Percentiles rank a stretch among this genome's conserved stretches.
These are phyloP conservation scores for Turnera subulata DNA, from an alignment of 345 rosid genomes.

Conservation along the genomic window DNA sequence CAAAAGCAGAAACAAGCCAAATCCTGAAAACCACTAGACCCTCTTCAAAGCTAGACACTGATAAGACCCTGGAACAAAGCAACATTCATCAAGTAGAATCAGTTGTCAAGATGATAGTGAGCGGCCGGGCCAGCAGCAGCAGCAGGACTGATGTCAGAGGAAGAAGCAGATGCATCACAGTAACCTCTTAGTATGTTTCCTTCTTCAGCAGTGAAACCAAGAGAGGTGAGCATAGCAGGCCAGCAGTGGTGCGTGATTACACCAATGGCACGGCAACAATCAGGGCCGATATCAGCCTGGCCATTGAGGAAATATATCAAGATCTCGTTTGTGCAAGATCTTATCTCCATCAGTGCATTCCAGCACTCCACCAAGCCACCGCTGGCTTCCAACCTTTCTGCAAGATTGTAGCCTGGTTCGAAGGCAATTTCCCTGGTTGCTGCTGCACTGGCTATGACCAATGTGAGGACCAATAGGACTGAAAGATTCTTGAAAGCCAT, in stretches of 20 bases:
- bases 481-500: constrained; percentile 7
- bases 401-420: constrained; percentile 24
- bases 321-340: constrained; percentile 73
- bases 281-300: constrained; percentile 43
- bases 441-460: constrained; percentile 14
- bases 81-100: too few relatives aligned
- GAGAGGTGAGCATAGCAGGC: constrained; percentile 78
- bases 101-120: too few relatives aligned
- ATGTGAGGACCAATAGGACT: constrained; percentile 13
- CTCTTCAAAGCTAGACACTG: too few relatives aligned
- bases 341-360: constrained; percentile 58
- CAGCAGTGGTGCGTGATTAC: constrained; percentile 56
- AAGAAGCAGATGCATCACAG: constrained; percentile 37
- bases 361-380: constrained; percentile 59
- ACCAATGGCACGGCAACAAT: constrained; percentile 58
- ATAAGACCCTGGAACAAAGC: too few relatives aligned
- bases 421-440: constrained; percentile 17
- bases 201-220: constrained; percentile 59
- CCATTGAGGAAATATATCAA: constrained; percentile 59
- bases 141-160: background rate
- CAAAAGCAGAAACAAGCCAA: too few relatives aligned
- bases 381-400: constrained; percentile 30
- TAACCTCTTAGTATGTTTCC: constrained; percentile 52
- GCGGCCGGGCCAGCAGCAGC: constrained; percentile 25
- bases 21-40: too few relatives aligned